Base-by-base conservation (phyloP, 83 land plant species). In the Isoetes engelmannii region DNA sequence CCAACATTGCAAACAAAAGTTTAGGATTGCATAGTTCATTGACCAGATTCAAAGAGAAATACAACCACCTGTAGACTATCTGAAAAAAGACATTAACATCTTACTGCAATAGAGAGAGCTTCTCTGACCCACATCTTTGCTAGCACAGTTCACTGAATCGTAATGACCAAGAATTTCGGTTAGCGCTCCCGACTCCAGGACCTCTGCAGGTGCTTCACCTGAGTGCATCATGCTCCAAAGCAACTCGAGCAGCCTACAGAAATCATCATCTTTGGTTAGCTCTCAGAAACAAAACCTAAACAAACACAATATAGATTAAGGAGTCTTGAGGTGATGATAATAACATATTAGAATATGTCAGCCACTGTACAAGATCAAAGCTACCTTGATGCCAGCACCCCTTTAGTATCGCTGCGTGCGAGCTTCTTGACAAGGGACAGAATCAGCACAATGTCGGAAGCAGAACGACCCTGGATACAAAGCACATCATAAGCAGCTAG, bases 51-150 rank as follows among this genome's bases (percentile, higher is more conserved):
- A 10, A 10, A 51, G 0, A 51, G 54, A 51, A 51, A 15, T 10
- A 1, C 12, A 51, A 51, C 54, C 12, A 51, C 12, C 15, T 12
- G 54, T 51, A 51, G 54, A 51, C 12, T 51, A 51, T 51, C 54
- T 12, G 15, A 51, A 51, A 51, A 64, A 47, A 41, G 8, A 12
- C 67, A 64, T 41, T 64, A 76, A 48, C 46, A 63, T 64, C 51
- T 63, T 76, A 72, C 62, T 59, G 68, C 75, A 18, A 71, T 28
- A n/a, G 60, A 21, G 45, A 70, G 44, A 71, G 63, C 75, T 57
- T 76, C 60, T 63, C 69, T 54, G 75, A 76, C 78, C 75, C 78
- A 76, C 78, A 70, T 70, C 78, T 76, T 75, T 71, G 63, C 69
- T 75, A 59, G 78, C 78, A 70, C 75, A 57, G 54, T 75, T 65